These are phyloP conservation scores for Hymenoscyphus scutula DNA, from an alignment of 2,329 filamentous ascomycete species.

Conservation along the genomic window DNA sequence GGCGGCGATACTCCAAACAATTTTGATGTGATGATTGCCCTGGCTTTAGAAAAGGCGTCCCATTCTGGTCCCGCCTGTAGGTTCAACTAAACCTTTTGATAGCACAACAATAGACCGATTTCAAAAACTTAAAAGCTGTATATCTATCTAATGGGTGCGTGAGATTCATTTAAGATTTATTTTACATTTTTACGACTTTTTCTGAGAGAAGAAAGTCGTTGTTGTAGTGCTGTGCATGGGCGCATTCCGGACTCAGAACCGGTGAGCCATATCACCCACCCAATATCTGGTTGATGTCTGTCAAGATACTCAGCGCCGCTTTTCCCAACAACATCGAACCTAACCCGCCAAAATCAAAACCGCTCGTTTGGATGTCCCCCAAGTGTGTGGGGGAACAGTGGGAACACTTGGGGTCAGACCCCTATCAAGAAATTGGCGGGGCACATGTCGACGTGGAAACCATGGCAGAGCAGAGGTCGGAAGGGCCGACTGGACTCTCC, in stretches of 20 bases:
- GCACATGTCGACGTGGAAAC: background rate
- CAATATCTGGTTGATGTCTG: background rate
- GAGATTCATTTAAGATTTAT: no score
- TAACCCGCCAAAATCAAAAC: background rate
- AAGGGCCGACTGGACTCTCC: background rate
- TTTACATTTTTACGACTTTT: no score
- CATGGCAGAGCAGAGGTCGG: background rate
- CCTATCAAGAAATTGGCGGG: background rate
- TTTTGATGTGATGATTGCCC: background rate
- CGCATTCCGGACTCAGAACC: background rate
- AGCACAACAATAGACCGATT: no score
- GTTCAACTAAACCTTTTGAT: no score
- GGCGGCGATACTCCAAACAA: background rate
- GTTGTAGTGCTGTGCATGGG: no score
- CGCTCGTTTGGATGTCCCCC: background rate
- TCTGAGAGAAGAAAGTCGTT: no score
- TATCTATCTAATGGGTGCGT: no score
- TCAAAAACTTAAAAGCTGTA: no score
- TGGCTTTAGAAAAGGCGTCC: no score
- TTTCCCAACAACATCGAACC: background rate
- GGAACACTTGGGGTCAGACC: background rate
- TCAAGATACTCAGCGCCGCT: background rate
- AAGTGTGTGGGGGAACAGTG: background rate
- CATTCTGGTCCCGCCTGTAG: no score
- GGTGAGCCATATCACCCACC: background rate